Evolutionary conservation across 495 filamentous ascomycete genomes (phyloP).

Genomic region (Bombardia bombarda): DNA sequence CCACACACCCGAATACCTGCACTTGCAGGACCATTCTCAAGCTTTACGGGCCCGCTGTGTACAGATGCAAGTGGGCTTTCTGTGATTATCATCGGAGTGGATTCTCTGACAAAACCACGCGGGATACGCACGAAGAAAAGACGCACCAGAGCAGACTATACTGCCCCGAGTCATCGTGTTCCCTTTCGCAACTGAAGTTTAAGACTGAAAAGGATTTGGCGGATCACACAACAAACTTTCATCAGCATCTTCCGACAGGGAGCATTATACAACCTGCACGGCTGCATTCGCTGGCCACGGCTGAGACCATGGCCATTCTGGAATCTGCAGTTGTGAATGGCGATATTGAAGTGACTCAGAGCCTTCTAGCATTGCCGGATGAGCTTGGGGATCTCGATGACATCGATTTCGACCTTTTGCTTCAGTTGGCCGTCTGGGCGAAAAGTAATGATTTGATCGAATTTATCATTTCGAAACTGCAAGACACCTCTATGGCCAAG

Average conservation of each 20-base stretch:
- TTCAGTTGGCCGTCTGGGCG: neutral
- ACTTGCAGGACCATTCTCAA: neutral
- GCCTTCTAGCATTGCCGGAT: neutral
- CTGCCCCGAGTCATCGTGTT: neutral
- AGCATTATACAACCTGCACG: no score
- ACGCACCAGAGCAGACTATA: neutral
- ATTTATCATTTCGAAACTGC: neutral
- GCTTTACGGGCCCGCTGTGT: neutral
- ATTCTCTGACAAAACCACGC: neutral
- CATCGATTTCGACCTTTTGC: neutral
- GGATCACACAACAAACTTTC: neutral
- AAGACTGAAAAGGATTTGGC: neutral
- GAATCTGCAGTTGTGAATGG: neutral
- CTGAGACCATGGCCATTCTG: neutral
- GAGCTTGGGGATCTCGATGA: no score
- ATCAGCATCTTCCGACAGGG: no score
- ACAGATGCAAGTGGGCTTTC: neutral
- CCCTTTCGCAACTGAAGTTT: neutral
- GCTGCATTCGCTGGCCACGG: no score
- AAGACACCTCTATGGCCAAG: neutral
- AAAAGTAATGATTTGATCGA: neutral
- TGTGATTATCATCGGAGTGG: neutral
- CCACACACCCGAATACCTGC: neutral
- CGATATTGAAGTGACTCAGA: neutral
- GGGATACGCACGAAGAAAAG: neutral